Evolutionary conservation across 2,329 filamentous ascomycete genomes (phyloP).

Genomic region (Diaporthe vaccinii): DNA sequence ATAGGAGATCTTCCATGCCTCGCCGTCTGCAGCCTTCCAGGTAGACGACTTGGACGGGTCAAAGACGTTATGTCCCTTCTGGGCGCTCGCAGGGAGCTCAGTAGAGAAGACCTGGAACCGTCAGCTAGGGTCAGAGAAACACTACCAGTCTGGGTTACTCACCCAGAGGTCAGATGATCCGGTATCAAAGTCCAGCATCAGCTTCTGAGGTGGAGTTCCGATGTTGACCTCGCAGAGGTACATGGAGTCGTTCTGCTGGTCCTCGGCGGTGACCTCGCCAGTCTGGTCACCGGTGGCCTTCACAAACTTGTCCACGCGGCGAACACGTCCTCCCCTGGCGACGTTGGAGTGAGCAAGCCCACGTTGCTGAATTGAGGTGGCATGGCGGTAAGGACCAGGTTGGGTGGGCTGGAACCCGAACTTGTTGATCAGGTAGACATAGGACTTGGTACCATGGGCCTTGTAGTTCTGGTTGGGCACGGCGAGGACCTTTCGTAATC

Average conservation of each 20-base stretch:
- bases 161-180: conserved; percentile 80
- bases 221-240: conserved; percentile 76
- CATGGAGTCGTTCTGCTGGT: conserved; percentile 75
- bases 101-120: conserved; percentile 66
- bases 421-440: conserved; percentile 72
- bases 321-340: conserved; percentile 62
- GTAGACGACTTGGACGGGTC: conserved; percentile 72
- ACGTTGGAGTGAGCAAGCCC: conserved; percentile 60
- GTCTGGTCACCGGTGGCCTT: conserved; percentile 54
- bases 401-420: conserved; percentile 74
- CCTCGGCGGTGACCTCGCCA: conserved; percentile 70
- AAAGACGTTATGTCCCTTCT: conserved; percentile 67
- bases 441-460: conserved; percentile 72
- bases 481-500: conserved; percentile 62
- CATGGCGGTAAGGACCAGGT: conserved; percentile 71
- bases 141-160: conserved; percentile 44
- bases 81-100: conserved; percentile 55
- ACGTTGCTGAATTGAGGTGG: conserved; percentile 61
- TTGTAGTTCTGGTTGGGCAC: conserved; percentile 72
- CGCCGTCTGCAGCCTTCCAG: conserved; percentile 62
- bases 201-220: conserved; percentile 73
- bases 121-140: conserved; percentile 19
- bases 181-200: conserved; percentile 78
- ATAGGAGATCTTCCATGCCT: conserved; percentile 76
- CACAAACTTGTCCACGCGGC: conserved; percentile 61